Conservation (phyloP, 148 eudicot species). For the Drosera capensis region DNA sequence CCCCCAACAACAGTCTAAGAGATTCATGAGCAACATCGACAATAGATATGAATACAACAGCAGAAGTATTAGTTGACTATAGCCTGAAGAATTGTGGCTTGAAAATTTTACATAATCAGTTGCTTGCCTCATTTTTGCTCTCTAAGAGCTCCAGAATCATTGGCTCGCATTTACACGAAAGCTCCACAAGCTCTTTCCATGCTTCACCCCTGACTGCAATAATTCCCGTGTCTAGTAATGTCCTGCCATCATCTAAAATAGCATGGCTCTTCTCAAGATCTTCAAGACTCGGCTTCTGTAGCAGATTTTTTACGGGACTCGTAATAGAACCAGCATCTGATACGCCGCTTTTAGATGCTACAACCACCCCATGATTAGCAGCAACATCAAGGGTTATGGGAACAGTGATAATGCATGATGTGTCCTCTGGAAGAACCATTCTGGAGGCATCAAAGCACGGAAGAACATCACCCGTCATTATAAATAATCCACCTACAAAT, state of each 20-base stretch:
- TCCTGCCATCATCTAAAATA: slow-evolving; percentile 84
- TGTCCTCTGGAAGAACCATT: slow-evolving; percentile 73
- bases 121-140: slow-evolving; percentile 77
- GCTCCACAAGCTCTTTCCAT: slow-evolving; percentile 72
- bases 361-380: slow-evolving; percentile 87
- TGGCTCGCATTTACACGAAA: slow-evolving; percentile 58
- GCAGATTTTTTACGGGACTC: slow-evolving; percentile 63
- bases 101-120: slow-evolving; percentile 1
- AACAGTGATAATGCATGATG: slow-evolving; percentile 87
- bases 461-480: slow-evolving; percentile 99
- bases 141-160: slow-evolving; percentile 58
- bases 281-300: slow-evolving; percentile 79
- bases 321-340: slow-evolving; percentile 21
- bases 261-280: slow-evolving; percentile 68
- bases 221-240: slow-evolving; percentile 95
- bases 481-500: slow-evolving; percentile 81
- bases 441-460: slow-evolving; percentile 93
- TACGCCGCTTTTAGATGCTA: slow-evolving; percentile 47
- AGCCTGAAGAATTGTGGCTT: no score
- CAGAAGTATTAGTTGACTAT: background rate
- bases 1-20: background rate
- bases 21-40: background rate
- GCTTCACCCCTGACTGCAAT: slow-evolving; percentile 92
- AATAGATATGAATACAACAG: background rate
- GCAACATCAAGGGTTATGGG: slow-evolving; percentile 96